Conservation (phyloP, 345 rosid genomes). For the Populus simonii region DNA sequence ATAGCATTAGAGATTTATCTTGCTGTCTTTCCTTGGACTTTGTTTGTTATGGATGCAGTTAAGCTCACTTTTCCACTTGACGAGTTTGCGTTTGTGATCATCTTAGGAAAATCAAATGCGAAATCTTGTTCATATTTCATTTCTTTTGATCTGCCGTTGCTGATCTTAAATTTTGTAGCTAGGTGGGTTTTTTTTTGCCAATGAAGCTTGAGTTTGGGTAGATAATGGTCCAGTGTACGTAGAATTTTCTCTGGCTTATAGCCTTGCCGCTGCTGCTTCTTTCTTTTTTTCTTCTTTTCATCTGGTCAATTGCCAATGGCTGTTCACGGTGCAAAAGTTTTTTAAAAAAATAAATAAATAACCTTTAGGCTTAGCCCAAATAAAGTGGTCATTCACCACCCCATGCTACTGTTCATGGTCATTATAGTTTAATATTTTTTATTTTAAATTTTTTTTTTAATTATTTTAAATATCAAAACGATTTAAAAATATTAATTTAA, state of each 20-base stretch:
- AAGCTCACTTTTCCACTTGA: slow-evolving; percentile 21
- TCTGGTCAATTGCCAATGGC: too few relatives aligned
- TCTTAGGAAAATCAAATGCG: slow-evolving; percentile 15
- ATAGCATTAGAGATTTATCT: slow-evolving; percentile 20
- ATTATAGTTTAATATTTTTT: too few relatives aligned
- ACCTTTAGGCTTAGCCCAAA: too few relatives aligned
- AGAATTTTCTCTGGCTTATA: neutral
- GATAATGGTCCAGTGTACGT: neutral
- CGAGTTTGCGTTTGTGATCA: slow-evolving; percentile 29
- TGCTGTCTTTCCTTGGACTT: slow-evolving; percentile 7
- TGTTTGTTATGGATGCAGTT: slow-evolving; percentile 20
- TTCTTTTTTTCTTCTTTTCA: neutral
- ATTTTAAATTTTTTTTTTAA: too few relatives aligned
- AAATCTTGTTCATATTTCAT: slow-evolving; percentile 13
- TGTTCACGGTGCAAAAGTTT: too few relatives aligned
- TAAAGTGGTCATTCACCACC: too few relatives aligned
- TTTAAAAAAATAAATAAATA: too few relatives aligned
- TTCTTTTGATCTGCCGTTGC: neutral
- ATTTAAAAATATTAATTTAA: too few relatives aligned
- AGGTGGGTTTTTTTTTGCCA: neutral
- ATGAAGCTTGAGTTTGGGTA: neutral
- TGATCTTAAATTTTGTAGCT: neutral
- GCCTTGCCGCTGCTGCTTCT: neutral
- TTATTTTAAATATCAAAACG: too few relatives aligned
- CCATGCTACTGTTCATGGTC: too few relatives aligned